Evolutionary conservation across 2,329 filamentous ascomycete species (phyloP).

Genomic region (Plenodomus biglobosus): DNA sequence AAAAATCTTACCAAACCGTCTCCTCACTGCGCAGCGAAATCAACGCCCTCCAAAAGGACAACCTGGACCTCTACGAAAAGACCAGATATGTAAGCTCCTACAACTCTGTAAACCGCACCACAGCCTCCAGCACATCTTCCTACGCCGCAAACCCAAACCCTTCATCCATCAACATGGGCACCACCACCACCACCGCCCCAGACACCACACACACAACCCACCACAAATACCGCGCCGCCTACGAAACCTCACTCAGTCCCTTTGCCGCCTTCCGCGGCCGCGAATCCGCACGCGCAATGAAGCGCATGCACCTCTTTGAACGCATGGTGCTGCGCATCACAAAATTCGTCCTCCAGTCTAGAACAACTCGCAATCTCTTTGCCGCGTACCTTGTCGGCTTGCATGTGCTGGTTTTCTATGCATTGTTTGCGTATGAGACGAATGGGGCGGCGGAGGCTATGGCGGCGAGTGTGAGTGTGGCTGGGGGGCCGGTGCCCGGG

Average conservation of each 20-base stretch:
- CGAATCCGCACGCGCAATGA: conserved; percentile 86
- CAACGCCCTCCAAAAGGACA: conserved; percentile 90
- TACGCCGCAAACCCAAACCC: conserved; percentile 72
- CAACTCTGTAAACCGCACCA: conserved; percentile 73
- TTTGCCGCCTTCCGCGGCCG: conserved; percentile 95
- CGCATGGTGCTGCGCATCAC: conserved; percentile 88
- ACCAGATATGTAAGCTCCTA: conserved; percentile 95
- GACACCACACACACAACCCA: no score
- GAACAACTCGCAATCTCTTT: conserved; percentile 90
- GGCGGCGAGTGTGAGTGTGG: conserved; percentile 31
- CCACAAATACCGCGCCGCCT: conserved; percentile 87
- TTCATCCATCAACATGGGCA: conserved; percentile 70
- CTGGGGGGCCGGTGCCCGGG: conserved; percentile 15
- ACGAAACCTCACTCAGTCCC: conserved; percentile 92
- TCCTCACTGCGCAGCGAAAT: conserved; percentile 89
- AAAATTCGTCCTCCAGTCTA: conserved; percentile 83
- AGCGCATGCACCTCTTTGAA: conserved; percentile 90
- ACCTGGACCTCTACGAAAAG: conserved; percentile 95
- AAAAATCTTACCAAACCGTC: conserved; percentile 77
- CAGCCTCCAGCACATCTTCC: conserved; percentile 59
- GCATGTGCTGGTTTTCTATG: conserved; percentile 83
- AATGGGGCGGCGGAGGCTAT: conserved; percentile 30
- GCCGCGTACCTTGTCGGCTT: conserved; percentile 87
- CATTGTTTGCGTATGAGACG: conserved; percentile 79
- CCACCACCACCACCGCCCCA: no score